Evolutionary conservation across 352 stramenopile species (phyloP).

Genomic region (Porosira glacialis): DNA sequence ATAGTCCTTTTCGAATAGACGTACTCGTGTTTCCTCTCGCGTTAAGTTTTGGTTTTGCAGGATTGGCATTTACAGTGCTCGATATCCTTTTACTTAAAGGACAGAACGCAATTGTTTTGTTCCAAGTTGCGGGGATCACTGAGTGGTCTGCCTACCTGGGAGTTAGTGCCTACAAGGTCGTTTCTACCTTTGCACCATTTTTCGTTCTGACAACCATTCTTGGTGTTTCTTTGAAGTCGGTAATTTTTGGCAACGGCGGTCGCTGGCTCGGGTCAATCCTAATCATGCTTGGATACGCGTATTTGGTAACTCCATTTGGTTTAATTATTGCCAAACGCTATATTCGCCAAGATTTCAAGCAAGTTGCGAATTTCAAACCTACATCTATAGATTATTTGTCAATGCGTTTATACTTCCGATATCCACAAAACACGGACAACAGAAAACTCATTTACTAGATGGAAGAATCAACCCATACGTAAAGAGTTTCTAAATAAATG

Average conservation of each 20-base stretch:
- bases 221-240: conserved; percentile 22
- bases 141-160: conserved; percentile 40
- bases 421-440: too few relatives aligned
- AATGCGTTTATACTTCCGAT: too few relatives aligned
- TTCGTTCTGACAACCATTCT: conserved; percentile 30
- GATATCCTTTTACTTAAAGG: conserved; percentile 40
- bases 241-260: conserved; percentile 37
- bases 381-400: too few relatives aligned
- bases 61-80: conserved; percentile 34
- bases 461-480: too few relatives aligned
- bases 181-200: conserved; percentile 36
- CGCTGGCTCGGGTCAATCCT: conserved; percentile 42
- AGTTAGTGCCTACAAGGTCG: conserved; percentile 33
- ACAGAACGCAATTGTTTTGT: conserved; percentile 35
- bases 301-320: background rate
- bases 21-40: conserved; percentile 30
- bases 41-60: conserved; percentile 43
- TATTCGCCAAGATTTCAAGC: background rate
- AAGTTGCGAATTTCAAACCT: background rate
- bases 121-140: conserved; percentile 35
- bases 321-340: background rate
- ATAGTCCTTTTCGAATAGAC: conserved; percentile 27
- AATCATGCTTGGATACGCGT: conserved; percentile 14
- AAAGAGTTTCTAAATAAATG: too few relatives aligned
- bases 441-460: too few relatives aligned